Evolutionary conservation across 306 rosid genomes (phyloP).

Genomic region (Castanea crenata): DNA sequence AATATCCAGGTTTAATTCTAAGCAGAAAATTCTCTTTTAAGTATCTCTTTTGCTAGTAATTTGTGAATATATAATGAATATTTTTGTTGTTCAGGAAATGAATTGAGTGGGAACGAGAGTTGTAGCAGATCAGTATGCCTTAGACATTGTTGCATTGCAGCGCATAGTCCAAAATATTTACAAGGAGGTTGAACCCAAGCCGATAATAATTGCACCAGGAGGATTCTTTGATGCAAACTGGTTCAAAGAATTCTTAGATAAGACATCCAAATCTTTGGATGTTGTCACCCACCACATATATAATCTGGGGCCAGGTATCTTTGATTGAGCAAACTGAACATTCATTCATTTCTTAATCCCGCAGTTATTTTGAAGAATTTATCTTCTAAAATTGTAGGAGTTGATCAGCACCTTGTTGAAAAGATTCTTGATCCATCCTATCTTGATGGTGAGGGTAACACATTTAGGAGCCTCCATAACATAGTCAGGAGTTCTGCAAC

Average conservation of each 20-base stretch:
- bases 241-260: slow-evolving; percentile 57
- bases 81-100: slow-evolving; percentile 59
- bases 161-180: slow-evolving; percentile 51
- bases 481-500: slow-evolving; percentile 48
- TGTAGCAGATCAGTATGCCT: slow-evolving; percentile 65
- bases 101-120: slow-evolving; percentile 75
- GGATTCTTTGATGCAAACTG: slow-evolving; percentile 82
- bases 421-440: slow-evolving; percentile 63
- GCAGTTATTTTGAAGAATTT: slow-evolving; percentile 7
- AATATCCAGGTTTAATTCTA: background rate
- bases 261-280: slow-evolving; percentile 43
- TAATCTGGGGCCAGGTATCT: slow-evolving; percentile 84
- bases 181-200: slow-evolving; percentile 46
- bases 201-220: slow-evolving; percentile 81
- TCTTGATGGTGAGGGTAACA: slow-evolving; percentile 56
- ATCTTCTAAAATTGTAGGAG: slow-evolving; percentile 46
- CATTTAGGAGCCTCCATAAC: slow-evolving; percentile 50
- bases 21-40: background rate
- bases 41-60: background rate
- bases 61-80: background rate
- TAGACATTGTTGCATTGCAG: slow-evolving; percentile 52
- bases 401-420: slow-evolving; percentile 56
- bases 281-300: slow-evolving; percentile 81
- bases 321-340: background rate
- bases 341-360: background rate